Conservation (phyloP, 768 basidiomycete species). For the Agaricus blazei region DNA sequence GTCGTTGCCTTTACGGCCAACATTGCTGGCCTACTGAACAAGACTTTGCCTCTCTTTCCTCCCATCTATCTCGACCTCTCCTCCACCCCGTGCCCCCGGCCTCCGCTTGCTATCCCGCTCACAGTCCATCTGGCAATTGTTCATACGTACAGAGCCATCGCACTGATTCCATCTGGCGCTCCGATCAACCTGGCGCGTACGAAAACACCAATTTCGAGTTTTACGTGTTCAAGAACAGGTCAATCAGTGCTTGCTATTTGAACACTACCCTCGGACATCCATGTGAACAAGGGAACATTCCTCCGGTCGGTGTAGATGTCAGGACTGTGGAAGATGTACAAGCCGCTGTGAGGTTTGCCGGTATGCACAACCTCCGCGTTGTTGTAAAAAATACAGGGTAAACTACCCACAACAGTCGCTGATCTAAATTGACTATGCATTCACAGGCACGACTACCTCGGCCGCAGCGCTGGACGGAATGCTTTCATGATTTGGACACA, state of each 20-base stretch:
- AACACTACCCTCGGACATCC: constrained; percentile 35
- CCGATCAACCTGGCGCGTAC: constrained; percentile 7
- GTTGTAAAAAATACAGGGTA: constrained; percentile 33
- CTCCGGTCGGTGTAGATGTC: constrained; percentile 36
- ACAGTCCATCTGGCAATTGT: constrained; percentile 27
- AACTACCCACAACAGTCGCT: neutral
- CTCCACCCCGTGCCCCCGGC: constrained; percentile 35
- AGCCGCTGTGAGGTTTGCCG: constrained; percentile 33
- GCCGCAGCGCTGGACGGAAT: constrained; percentile 37
- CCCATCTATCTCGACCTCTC: constrained; percentile 38
- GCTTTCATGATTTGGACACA: constrained; percentile 39
- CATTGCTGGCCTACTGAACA: constrained; percentile 37
- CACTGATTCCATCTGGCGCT: constrained; percentile 6
- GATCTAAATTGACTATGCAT: neutral
- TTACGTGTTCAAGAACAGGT: constrained; percentile 29
- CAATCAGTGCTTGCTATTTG: constrained; percentile 47
- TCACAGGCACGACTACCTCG: constrained; percentile 33
- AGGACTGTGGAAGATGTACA: constrained; percentile 32
- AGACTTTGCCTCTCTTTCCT: constrained; percentile 26
- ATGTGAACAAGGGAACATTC: constrained; percentile 39
- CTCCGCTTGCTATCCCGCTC: constrained; percentile 34
- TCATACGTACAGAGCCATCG: neutral
- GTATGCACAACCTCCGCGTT: constrained; percentile 28
- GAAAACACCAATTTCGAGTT: constrained; percentile 6
- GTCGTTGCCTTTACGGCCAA: constrained; percentile 35